Evolutionary conservation across 768 basidiomycete species (phyloP).

Genomic region (Podaxis carcinomalis): DNA sequence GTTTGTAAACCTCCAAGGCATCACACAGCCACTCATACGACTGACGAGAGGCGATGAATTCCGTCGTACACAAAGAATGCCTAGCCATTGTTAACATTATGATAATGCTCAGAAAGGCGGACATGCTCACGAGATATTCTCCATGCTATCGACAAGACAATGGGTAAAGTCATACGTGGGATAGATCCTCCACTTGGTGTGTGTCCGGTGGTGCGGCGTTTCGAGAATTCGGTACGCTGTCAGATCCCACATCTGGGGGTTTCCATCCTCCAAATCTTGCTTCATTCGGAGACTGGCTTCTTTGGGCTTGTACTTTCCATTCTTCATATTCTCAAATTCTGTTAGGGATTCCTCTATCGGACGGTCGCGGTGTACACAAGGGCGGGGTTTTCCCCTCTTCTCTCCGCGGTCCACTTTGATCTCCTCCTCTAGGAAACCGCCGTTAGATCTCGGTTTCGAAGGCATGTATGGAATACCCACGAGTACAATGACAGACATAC

Average conservation of each 20-base stretch:
- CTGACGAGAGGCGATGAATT: conserved; percentile 93
- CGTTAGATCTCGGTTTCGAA: not conserved
- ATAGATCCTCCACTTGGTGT: conserved; percentile 93
- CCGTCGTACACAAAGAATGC: conserved; percentile 94
- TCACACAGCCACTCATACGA: conserved; percentile 99
- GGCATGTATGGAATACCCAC: conserved; percentile 43
- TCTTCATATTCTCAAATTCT: conserved; percentile 91
- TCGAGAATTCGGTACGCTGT: conserved; percentile 93
- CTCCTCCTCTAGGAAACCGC: conserved; percentile 67
- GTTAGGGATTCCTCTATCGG: conserved; percentile 82
- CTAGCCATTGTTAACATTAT: conserved; percentile 33
- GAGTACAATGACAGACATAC: conserved; percentile 94
- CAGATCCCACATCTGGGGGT: conserved; percentile 99
- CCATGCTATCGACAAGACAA: conserved; percentile 96
- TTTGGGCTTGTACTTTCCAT: conserved; percentile 86
- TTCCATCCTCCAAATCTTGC: conserved; percentile 86
- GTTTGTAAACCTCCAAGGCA: conserved; percentile 95
- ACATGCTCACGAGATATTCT: conserved; percentile 94
- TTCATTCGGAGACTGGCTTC: conserved; percentile 97
- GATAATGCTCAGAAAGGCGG: not conserved
- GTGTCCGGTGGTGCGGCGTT: conserved; percentile 89
- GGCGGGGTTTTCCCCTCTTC: conserved; percentile 72
- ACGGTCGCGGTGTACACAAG: conserved; percentile 83
- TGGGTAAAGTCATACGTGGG: conserved; percentile 99
- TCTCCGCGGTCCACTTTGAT: conserved; percentile 87